Conservation (phyloP, 2,329 filamentous ascomycete species). For the Neophaeococcomyces aloes region DNA sequence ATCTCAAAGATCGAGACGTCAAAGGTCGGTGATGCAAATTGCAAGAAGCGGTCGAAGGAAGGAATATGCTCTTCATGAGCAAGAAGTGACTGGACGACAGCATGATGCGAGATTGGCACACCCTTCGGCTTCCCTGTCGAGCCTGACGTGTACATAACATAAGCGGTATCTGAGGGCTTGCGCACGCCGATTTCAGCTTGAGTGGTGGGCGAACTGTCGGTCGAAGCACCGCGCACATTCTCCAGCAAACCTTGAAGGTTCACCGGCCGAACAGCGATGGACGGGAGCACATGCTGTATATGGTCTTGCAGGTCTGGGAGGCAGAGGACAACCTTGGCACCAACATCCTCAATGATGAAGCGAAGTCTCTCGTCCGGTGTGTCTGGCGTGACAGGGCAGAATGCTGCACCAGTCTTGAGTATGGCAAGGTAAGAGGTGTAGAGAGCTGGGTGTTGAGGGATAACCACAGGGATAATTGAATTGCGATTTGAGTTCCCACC, state of each 20-base stretch:
- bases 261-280: conserved; percentile 34
- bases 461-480: conserved; percentile 60
- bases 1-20: conserved; percentile 94
- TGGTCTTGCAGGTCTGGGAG: conserved; percentile 30
- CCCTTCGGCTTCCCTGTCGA: conserved; percentile 85
- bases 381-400: conserved; percentile 74
- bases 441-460: conserved; percentile 65
- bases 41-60: conserved; percentile 65
- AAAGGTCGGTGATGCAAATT: conserved; percentile 87
- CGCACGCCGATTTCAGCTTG: conserved; percentile 5
- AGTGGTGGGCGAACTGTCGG: neutral
- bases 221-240: too few species aligned
- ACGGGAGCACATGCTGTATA: conserved; percentile 15
- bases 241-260: conserved; percentile 9
- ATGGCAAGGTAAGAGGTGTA: conserved; percentile 70
- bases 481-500: neutral
- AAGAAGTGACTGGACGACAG: conserved; percentile 70
- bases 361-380: conserved; percentile 63
- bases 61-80: conserved; percentile 74
- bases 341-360: conserved; percentile 72
- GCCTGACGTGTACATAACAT: conserved; percentile 89
- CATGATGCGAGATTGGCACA: conserved; percentile 67
- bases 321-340: conserved; percentile 58
- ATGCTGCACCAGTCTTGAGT: conserved; percentile 70
- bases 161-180: conserved; percentile 41